A percentile compares a stretch with the other conserved stretches of the same genome.
Conservation (phyloP, 2,329 filamentous ascomycete genomes). For the Aureobasidium sp. region DNA sequence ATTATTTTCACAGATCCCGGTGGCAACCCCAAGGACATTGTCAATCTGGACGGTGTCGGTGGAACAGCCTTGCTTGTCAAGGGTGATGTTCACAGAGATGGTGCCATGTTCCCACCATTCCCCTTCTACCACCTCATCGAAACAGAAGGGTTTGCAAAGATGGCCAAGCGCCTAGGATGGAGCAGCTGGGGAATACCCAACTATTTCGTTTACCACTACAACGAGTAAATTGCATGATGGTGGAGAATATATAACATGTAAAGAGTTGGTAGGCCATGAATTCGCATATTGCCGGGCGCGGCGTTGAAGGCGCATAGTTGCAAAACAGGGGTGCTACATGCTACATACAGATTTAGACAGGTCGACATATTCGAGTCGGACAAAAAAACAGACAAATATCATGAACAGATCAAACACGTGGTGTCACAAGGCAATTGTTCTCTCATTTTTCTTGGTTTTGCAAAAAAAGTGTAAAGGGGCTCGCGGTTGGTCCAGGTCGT, state of each 20-base stretch:
- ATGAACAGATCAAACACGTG: background rate
- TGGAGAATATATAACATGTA: background rate
- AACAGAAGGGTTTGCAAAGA: slow-evolving; percentile 96
- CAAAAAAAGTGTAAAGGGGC: background rate
- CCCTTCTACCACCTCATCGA: slow-evolving; percentile 95
- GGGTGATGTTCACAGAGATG: slow-evolving; percentile 92
- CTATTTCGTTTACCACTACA: slow-evolving; percentile 94
- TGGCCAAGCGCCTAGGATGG: slow-evolving; percentile 86
- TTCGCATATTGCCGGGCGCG: slow-evolving; percentile 6
- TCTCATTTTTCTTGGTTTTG: background rate
- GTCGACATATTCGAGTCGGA: background rate
- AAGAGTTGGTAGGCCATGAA: background rate
- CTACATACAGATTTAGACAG: slow-evolving; percentile 14
- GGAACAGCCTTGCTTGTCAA: slow-evolving; percentile 90
- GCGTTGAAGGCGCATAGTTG: slow-evolving; percentile 13
- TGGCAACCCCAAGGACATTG: slow-evolving; percentile 26
- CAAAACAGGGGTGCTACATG: background rate
- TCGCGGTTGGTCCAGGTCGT: background rate
- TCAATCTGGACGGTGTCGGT: slow-evolving; percentile 85
- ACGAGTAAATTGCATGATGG: slow-evolving; percentile 52
- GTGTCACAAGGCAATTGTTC: background rate
- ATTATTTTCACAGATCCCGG: slow-evolving; percentile 18
- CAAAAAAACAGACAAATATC: background rate
- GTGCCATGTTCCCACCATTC: slow-evolving; percentile 97
- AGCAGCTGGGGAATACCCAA: slow-evolving; percentile 83